These are phyloP conservation scores for Acanthamoeba healyi DNA, from an alignment of 208 protist genomes.

Conservation along the genomic window DNA sequence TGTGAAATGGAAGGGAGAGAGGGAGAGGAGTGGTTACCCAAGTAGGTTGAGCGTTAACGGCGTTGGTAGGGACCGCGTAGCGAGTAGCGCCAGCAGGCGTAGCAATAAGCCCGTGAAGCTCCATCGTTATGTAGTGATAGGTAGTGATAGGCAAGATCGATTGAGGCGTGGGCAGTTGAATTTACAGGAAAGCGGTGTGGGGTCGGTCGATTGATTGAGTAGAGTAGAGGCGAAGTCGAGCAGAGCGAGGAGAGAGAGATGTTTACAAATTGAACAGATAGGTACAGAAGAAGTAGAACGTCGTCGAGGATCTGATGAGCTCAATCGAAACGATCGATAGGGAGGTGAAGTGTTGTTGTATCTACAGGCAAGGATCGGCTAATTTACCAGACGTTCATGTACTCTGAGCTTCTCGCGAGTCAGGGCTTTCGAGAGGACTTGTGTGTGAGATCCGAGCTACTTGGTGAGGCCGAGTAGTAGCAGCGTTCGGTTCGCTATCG, in stretches of 20 bases:
- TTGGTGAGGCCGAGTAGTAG: too few relatives aligned
- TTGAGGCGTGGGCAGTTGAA: background rate
- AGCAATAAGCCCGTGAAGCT: background rate
- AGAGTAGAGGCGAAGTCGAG: background rate
- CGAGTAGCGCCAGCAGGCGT: background rate
- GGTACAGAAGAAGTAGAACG: background rate
- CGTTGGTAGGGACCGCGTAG: background rate
- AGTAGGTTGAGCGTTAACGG: background rate
- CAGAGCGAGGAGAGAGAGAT: background rate
- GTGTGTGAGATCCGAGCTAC: background rate
- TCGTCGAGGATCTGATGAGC: background rate
- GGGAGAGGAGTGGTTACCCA: background rate
- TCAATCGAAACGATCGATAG: background rate
- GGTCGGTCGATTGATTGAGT: too few relatives aligned
- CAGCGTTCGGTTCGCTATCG: slow-evolving; percentile 20
- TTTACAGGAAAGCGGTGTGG: too few relatives aligned
- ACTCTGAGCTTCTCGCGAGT: background rate
- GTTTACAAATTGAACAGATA: background rate
- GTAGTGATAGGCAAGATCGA: background rate
- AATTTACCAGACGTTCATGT: background rate
- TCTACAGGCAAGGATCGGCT: background rate
- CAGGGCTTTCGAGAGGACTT: background rate
- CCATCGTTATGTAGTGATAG: too few relatives aligned
- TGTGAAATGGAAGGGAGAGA: background rate
- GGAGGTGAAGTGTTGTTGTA: background rate